Evolutionary conservation across 108 stramenopile species (phyloP).

Genomic region (Discostella stelligeroides): DNA sequence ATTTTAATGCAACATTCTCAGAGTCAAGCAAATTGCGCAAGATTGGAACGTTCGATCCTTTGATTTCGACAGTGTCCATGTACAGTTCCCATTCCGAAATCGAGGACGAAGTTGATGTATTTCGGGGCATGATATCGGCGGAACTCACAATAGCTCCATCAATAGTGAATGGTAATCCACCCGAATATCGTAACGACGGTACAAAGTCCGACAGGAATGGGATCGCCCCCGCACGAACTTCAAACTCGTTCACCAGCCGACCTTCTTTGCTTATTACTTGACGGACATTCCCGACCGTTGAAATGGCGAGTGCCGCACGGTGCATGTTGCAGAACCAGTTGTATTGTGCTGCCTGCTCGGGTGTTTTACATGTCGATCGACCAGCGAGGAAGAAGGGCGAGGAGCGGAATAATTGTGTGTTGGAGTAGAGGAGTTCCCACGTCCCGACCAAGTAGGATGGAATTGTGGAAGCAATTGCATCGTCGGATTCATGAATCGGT

Average conservation of each 20-base stretch:
- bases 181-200: slow-evolving; percentile 65
- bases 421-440: slow-evolving; percentile 83
- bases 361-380: slow-evolving; percentile 74
- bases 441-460: slow-evolving; percentile 57
- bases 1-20: slow-evolving; percentile 55
- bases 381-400: slow-evolving; percentile 89
- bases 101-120: slow-evolving; percentile 18
- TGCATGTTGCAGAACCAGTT: slow-evolving; percentile 93
- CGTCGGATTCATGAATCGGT: slow-evolving; percentile 24
- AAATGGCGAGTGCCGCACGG: slow-evolving; percentile 76
- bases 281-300: slow-evolving; percentile 74
- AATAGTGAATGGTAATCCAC: slow-evolving; percentile 77
- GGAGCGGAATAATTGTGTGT: slow-evolving; percentile 82
- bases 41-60: slow-evolving; percentile 77
- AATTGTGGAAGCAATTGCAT: slow-evolving; percentile 20
- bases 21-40: slow-evolving; percentile 67
- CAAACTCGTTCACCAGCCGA: slow-evolving; percentile 74
- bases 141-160: slow-evolving; percentile 85
- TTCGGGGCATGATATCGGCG: slow-evolving; percentile 56
- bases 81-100: slow-evolving; percentile 53
- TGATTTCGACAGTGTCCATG: slow-evolving; percentile 86
- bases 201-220: slow-evolving; percentile 73
- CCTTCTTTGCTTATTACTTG: slow-evolving; percentile 68
- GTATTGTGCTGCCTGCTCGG: slow-evolving; percentile 67
- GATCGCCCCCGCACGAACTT: slow-evolving; percentile 79